Conservation (phyloP, 2,329 filamentous ascomycete genomes). For the Alternaria incomplexa region DNA sequence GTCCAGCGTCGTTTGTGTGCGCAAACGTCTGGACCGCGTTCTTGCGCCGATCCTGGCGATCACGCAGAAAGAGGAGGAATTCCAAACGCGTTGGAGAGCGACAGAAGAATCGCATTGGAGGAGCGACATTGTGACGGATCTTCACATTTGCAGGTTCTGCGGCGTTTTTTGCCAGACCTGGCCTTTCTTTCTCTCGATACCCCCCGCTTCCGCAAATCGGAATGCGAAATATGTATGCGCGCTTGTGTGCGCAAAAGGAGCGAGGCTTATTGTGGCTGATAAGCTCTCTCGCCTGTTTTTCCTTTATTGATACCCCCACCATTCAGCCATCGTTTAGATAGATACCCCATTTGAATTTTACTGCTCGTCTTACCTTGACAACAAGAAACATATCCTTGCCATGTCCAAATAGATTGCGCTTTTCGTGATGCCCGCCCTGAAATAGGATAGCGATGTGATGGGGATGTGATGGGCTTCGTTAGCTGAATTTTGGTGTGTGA, state of each 20-base stretch:
- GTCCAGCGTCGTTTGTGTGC: not conserved
- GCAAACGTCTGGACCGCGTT: slow-evolving; percentile 7
- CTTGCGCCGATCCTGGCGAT: slow-evolving; percentile 3
- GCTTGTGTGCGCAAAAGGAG: slow-evolving; percentile 26
- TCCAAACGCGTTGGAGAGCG: not conserved
- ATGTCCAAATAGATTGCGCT: not conserved
- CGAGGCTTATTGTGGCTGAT: slow-evolving; percentile 34
- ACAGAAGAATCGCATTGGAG: not conserved
- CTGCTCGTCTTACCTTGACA: slow-evolving; percentile 7
- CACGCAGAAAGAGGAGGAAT: not conserved
- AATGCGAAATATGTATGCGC: slow-evolving; percentile 28
- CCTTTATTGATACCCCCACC: slow-evolving; percentile 41
- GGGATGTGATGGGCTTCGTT: slow-evolving; percentile 18
- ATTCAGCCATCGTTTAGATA: slow-evolving; percentile 14
- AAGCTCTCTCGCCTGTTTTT: slow-evolving; percentile 24
- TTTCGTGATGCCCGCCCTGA: not conserved
- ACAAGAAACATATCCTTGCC: not conserved
- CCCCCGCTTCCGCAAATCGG: slow-evolving; percentile 28
- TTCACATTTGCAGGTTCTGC: slow-evolving; percentile 8
- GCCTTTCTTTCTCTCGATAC: slow-evolving; percentile 25
- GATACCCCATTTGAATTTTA: slow-evolving; percentile 4
- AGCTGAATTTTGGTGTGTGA: slow-evolving; percentile 15
- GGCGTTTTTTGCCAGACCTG: slow-evolving; percentile 16
- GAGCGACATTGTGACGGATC: slow-evolving; percentile 1
- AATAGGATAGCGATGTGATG: not conserved